Base-by-base conservation (phyloP, 352 stramenopile genomes). In the Globisporangium radiosum region DNA sequence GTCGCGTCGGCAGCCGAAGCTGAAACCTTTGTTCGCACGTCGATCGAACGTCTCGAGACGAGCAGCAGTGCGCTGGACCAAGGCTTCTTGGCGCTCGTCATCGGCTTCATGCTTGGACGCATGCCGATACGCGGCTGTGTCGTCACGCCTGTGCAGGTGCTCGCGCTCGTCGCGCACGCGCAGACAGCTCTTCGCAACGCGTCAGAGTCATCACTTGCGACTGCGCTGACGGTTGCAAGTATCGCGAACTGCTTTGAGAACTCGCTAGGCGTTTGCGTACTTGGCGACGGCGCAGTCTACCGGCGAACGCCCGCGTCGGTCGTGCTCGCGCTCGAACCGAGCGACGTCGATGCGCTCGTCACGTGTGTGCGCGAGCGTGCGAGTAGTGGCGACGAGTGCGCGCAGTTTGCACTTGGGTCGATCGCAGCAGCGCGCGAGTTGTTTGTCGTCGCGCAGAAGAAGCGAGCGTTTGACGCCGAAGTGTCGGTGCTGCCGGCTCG, bases 391-490 rank as follows among this genome's bases (percentile, higher is more conserved):
- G 44, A 14, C 54, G 53, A 17, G 58, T 64, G 49, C 47, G 40
- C 17, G 40, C 63, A 42, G 50, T 58, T 66, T 51, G 45, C 69
- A 15, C 60, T 76, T n/a, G 64, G 72, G 36, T 62, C 72, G 37
- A 69, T 84, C 60, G 67, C 75, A 50, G 62, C 60, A 19, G 40
- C 57, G 2, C 51, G 61, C 2, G 64, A 76, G 15, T 11, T 57
- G 7, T 75, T 80, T 57, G 73, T 75, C 43, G 66, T 81, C 19
- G 54, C 60, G 4, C 72, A 80, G 33, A 81, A 76, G 59, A 85
- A 85, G 54, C 75, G 78, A 62, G 65, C 56, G 37, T 74, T 85
- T 5, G 68, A 85, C n/a, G 64, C 59, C 6, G 75, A 85, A 15
- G 42, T 85, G 15, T 55, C 61, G 2, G 50, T 70, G 51, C 64